These are phyloP conservation scores for Pichia exigua DNA, from an alignment of 805 yeast genomes.

Conservation along the genomic window DNA sequence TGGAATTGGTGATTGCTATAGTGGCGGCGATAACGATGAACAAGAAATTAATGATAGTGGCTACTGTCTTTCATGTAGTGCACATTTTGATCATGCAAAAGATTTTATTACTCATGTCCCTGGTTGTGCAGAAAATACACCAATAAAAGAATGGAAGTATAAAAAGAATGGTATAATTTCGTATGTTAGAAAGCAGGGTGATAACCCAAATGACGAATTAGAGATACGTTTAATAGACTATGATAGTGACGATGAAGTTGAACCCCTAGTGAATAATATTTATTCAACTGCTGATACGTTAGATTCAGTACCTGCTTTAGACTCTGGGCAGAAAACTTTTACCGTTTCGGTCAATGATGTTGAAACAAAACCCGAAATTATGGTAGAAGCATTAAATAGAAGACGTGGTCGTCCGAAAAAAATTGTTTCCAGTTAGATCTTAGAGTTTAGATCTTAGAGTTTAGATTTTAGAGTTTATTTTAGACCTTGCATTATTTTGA, in stretches of 20 bases:
- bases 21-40: conserved; percentile 7
- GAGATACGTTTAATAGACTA: neutral
- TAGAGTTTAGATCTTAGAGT: neutral
- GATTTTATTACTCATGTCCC: conserved; percentile 57
- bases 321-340: neutral
- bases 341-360: conserved; percentile 6
- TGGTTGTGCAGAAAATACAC: conserved; percentile 44
- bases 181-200: conserved; percentile 21
- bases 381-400: conserved; percentile 10
- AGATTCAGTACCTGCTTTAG: neutral
- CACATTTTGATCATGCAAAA: conserved; percentile 45
- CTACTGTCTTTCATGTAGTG: conserved; percentile 59
- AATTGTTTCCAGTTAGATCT: neutral
- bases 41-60: conserved; percentile 41
- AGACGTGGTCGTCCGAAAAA: conserved; percentile 14
- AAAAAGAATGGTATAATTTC: conserved; percentile 27
- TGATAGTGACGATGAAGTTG: neutral
- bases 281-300: neutral
- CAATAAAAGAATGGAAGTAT: conserved; percentile 28
- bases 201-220: conserved; percentile 1
- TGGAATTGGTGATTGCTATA: conserved; percentile 13
- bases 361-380: conserved; percentile 5
- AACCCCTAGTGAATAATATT: neutral
- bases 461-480: neutral
- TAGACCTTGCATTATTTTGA: neutral